Evolutionary conservation across 371 early-diverging fungal species (phyloP), one percentile per base, ranked within the genome.

Genomic region (Mortierella sp.): DNA sequence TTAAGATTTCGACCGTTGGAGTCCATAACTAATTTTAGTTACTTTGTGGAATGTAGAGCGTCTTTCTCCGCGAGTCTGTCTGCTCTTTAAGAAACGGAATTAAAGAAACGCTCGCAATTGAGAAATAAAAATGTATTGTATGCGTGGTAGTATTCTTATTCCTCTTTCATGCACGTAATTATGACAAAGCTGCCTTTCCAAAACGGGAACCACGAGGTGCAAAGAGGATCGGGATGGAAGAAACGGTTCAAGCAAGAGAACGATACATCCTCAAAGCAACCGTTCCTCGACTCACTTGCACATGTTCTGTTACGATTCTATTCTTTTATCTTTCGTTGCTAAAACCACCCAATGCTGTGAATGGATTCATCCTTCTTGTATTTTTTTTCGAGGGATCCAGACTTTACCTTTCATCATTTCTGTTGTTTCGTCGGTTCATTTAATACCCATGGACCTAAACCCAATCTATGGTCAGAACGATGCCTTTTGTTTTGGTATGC

Each of bases 151-250:
- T n/a, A 55, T 55, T 55, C 55, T 55, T n/a, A n/a, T 21, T 55
- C 55, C 55, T 55, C 29, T 29, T 16, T 60, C 29, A 8, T 21
- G 35, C 12, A 27, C 58, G 1, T 2, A 58, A 58, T 58, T n/a
- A n/a, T 29, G n/a, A n/a, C 14, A 27, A 16, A 32, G 16, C 32
- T 2, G 60, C 32, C 60, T 60, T 32, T 60, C 60, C 29, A 32
- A 32, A 32, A 29, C 1, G 58, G 6, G 58, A 29, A 21, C 38
- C 65, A 65, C 65, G 65, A 65, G 65, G 21, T 7, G 32, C 41
- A 18, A 63, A 14, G 7, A 32, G 16, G 38, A 41, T 65, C 65
- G 65, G 65, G 65, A 65, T 65, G 65, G 65, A 65, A 65, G 65
- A 65, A 65, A 65, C 6, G 14, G 65, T 65, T 55, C 16, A 63